A percentile compares a stretch with the other conserved stretches of the same genome.
phyloP scores from a whole-genome alignment of 192 early-diverging fungal species.

The Dispira parvispora region DNA sequence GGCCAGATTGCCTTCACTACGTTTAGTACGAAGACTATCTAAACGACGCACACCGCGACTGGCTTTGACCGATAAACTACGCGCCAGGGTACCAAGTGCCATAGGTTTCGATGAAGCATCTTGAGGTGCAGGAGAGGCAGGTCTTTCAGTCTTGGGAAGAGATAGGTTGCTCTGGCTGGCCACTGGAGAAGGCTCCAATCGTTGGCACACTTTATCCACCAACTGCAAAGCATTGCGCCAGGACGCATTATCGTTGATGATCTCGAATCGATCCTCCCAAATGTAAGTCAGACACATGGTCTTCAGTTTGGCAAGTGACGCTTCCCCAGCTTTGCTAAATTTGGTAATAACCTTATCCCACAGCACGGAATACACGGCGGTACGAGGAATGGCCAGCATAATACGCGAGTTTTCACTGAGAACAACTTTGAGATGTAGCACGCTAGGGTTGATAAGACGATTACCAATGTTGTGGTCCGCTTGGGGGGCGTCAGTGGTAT shows the following conservation, averaged over 20 bases:
- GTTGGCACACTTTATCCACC: background rate
- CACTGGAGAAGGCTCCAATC: background rate
- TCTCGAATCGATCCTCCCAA: constrained; percentile 10
- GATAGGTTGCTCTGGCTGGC: background rate
- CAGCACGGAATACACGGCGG: constrained; percentile 7
- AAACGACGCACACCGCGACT: background rate
- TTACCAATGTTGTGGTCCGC: constrained; percentile 3
- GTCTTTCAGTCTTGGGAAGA: background rate
- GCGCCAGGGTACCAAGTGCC: background rate
- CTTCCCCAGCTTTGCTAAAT: background rate
- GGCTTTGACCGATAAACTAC: background rate
- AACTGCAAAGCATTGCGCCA: constrained; percentile 7
- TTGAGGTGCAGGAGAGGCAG: background rate
- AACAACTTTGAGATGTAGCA: constrained; percentile 6
- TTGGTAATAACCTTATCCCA: constrained; percentile 10
- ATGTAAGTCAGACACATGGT: constrained; percentile 7
- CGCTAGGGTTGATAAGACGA: constrained; percentile 6
- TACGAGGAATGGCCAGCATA: constrained; percentile 7
- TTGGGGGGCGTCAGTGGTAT: background rate
- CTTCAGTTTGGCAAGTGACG: constrained; percentile 1
- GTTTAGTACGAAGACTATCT: background rate
- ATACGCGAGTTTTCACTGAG: background rate
- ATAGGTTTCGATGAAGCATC: background rate
- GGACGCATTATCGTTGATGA: background rate
- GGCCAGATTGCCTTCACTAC: background rate